Base-by-base conservation (phyloP, 352 stramenopile species). In the Peronospora destructor region DNA sequence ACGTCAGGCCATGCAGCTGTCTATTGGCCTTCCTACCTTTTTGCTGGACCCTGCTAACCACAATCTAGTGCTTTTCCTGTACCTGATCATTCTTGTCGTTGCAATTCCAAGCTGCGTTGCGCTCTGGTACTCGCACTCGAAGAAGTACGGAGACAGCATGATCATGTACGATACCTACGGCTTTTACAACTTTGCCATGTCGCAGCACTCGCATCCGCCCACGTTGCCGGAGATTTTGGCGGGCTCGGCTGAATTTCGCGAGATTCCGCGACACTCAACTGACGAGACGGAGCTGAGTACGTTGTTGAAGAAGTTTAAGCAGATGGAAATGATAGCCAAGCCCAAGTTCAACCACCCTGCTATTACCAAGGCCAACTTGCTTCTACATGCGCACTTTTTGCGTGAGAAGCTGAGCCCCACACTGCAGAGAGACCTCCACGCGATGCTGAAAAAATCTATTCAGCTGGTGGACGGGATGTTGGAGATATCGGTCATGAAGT, bases 111-210 rank as follows among this genome's bases (percentile, higher is more conserved):
- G 84, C 48, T 90, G 80, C 46, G 94, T 98, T 0, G 96, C 87
- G 53, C 74, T 91, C 4, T 98, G 96, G 79, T 97, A 97, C 74
- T 92, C 87, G 60, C 83, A 96, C 68, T 98, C 89, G 59, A 98
- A 99, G 74, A 95, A 97, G 61, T 99, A 97, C 64, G 96, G 96
- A 25, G 96, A 99, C 76, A 98, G 96, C 64, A 97, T 98, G 80
- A 97, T 99, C 70, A 98, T 99, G 93, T 99, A 99, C 77, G 95
- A 98, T 72, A 98, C 96, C 47, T 99, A 99, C 69, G 91, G 90
- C 28, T 98, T 97, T 72, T 99, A 97, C 77, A 97, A 98, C 75
- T 94, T 98, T 56, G 84, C 94, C 37, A 87, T 98, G 57, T 96
- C 87, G 53, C 91, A 98, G 64, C 74, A 97, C 67, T 94, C 91